Conservation (phyloP, 2,329 filamentous ascomycete genomes). For the Aspergillus terreus region DNA sequence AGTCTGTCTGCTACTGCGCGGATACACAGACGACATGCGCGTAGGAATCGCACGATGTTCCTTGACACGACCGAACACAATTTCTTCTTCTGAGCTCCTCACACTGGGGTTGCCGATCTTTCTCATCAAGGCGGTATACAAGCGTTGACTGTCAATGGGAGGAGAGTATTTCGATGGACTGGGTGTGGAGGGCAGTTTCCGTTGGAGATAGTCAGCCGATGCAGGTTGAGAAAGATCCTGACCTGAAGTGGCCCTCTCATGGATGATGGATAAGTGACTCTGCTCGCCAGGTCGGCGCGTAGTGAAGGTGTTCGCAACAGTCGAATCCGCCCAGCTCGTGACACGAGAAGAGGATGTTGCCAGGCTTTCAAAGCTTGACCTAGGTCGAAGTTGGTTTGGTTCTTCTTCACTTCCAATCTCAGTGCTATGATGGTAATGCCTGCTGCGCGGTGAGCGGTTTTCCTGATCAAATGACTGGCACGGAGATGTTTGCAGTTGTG, state of each 20-base stretch:
- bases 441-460: background rate
- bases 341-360: constrained; percentile 40
- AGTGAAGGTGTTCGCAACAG: constrained; percentile 38
- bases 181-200: constrained; percentile 13
- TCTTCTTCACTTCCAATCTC: background rate
- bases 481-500: constrained; percentile 1
- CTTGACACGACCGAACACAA: constrained; percentile 28
- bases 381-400: constrained; percentile 15
- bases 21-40: constrained; percentile 23
- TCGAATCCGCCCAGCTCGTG: constrained; percentile 50
- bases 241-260: constrained; percentile 33
- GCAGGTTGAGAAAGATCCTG: background rate
- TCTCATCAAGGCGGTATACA: constrained; percentile 44
- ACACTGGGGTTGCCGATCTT: constrained; percentile 29
- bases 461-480: constrained; percentile 5
- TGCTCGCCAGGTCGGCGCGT: constrained; percentile 29
- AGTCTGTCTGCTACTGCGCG: constrained; percentile 22
- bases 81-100: constrained; percentile 18
- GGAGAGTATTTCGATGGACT: constrained; percentile 16
- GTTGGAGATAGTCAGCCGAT: background rate
- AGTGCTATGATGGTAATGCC: background rate
- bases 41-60: constrained; percentile 28
- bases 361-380: constrained; percentile 31
- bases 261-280: constrained; percentile 41
- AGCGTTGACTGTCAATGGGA: constrained; percentile 35